Evolutionary conservation across 169 alveolate species (phyloP), one percentile per base, ranked within the genome.

Genomic region (Plasmodium coatneyi): DNA sequence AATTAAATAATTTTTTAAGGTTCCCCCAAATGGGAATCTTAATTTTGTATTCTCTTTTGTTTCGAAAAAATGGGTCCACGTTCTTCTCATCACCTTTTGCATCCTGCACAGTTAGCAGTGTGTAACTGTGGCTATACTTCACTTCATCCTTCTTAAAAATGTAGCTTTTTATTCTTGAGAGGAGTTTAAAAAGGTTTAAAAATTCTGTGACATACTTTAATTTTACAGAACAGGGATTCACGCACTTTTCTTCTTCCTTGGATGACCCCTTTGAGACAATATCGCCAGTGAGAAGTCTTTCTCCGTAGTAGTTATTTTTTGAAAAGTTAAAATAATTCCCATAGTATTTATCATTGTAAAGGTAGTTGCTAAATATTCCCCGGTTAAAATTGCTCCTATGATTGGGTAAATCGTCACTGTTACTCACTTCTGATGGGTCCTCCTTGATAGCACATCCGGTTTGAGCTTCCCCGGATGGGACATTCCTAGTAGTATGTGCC

Each of bases 171-270:
- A 84, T 60, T 16, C 54, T 84, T 46, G 83, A 49, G 6, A 84
- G 6, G 7, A 84, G 54, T 41, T 84, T 84, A 46, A 84, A 84
- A 25, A 84, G 16, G 39, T 84, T 84, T 43, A 71, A 84, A 72
- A 19, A 46, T 39, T 71, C 60, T 16, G 78, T 3, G 32, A 74
- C 28, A 28, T 41, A 39, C 72, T 84, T 84, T 32, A 66, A 60
- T 16, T 60, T 84, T 30, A 22, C 76, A 72, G 12, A 71, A 22
- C 32, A 30, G 22, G 80, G 66, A 22, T 72, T 41, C 32, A 43
- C 71, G 41, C 25, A 74, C 30, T 71, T 28, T 25, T 30, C 36
- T 14, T 22, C 49, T 82, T 22, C 60, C 10, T 71, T 46, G 10
- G 78, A 49, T 14, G 74, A 60, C 22, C 72, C 82, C 22, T 34